Percentiles rank a stretch among this genome's conserved stretches.
These are phyloP conservation scores for Suillus tomentosus DNA, from an alignment of 768 basidiomycete genomes.

Conservation along the genomic window DNA sequence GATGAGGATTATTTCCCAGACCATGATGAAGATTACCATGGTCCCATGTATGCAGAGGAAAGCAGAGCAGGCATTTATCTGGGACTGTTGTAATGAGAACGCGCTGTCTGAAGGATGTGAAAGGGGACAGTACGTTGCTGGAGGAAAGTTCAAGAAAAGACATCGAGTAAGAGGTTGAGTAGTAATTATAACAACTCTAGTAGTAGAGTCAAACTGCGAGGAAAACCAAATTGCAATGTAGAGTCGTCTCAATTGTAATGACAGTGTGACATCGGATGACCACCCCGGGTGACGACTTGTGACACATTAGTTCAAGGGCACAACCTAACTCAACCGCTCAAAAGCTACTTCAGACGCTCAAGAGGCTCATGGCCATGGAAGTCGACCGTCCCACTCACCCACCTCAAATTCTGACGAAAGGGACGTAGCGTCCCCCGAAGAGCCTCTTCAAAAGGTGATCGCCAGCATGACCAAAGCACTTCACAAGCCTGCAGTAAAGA, in stretches of 20 bases:
- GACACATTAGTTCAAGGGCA: too few species aligned
- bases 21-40: neutral
- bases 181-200: neutral
- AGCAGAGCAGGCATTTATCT: slow-evolving; percentile 1
- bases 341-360: neutral
- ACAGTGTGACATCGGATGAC: too few species aligned
- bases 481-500: too few species aligned
- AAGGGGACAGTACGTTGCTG: neutral
- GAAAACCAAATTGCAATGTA: neutral
- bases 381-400: too few species aligned
- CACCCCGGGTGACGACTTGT: too few species aligned
- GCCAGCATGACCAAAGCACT: neutral
- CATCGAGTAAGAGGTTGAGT: neutral
- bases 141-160: neutral
- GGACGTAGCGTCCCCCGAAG: too few species aligned
- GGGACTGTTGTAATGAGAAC: neutral
- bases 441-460: neutral
- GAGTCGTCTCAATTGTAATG: too few species aligned
- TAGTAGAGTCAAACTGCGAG: neutral
- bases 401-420: too few species aligned
- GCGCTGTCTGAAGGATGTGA: neutral
- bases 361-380: neutral
- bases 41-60: neutral
- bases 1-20: neutral
- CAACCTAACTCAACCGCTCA: too few species aligned